A percentile compares a stretch with the other conserved stretches of the same genome.
These are phyloP conservation scores for Chlorokybus atmophyticus DNA, from an alignment of 139 green algal species.

Conservation along the genomic window DNA sequence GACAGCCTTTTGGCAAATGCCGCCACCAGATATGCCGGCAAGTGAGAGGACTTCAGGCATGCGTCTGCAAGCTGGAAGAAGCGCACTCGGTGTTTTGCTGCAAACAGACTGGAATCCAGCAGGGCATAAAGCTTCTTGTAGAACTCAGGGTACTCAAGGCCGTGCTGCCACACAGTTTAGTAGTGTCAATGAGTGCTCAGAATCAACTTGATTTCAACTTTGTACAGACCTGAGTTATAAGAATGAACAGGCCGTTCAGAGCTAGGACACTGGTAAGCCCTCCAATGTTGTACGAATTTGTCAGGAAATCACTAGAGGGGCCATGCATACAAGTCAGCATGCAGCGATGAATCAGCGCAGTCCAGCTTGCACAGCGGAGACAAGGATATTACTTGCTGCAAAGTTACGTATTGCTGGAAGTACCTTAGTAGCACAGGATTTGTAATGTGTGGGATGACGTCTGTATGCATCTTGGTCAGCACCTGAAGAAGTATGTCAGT, in stretches of 20 bases:
- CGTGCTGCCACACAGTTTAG: slow-evolving; percentile 45
- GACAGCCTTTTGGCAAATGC: slow-evolving; percentile 81
- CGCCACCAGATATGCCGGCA: slow-evolving; percentile 88
- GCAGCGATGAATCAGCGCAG: too few species aligned
- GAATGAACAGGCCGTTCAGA: slow-evolving; percentile 77
- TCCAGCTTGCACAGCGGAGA: too few species aligned
- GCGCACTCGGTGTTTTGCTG: slow-evolving; percentile 40
- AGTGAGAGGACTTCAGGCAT: slow-evolving; percentile 72
- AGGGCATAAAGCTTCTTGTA: slow-evolving; percentile 31
- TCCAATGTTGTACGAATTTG: slow-evolving; percentile 47
- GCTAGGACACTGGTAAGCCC: slow-evolving; percentile 78
- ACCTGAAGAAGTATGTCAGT: slow-evolving; percentile 5
- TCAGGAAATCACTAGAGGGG: slow-evolving; percentile 78
- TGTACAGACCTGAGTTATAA: slow-evolving; percentile 62
- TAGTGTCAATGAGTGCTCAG: too few species aligned
- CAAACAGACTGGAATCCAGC: slow-evolving; percentile 23
- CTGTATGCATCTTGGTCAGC: slow-evolving; percentile 46
- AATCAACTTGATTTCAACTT: too few species aligned
- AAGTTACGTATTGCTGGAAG: neutral
- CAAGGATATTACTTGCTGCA: neutral
- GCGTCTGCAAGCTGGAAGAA: slow-evolving; percentile 77
- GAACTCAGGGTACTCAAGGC: slow-evolving; percentile 73
- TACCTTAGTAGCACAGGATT: slow-evolving; percentile 45
- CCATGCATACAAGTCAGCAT: neutral
- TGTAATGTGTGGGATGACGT: slow-evolving; percentile 60